phyloP scores from a whole-genome alignment of 2,329 filamentous ascomycete genomes.

The Ophiobolus disseminans region DNA sequence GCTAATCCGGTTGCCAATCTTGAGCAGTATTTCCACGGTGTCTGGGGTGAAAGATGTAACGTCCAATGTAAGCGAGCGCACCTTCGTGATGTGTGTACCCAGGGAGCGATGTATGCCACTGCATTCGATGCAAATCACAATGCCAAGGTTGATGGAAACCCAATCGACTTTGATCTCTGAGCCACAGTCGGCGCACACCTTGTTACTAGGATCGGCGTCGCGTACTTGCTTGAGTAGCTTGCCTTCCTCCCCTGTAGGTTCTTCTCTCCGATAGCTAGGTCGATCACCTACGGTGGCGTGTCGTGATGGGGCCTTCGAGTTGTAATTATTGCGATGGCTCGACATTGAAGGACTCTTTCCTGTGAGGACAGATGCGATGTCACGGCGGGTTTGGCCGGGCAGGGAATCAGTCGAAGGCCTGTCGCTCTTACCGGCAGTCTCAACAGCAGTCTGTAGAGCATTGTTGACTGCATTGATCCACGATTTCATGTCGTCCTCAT shows the following conservation, averaged over 20 bases:
- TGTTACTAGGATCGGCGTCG: slow-evolving; percentile 90
- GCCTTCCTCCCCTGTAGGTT: slow-evolving; percentile 79
- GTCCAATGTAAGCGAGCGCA: slow-evolving; percentile 92
- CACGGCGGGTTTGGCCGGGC: slow-evolving; percentile 69
- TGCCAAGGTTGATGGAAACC: slow-evolving; percentile 97
- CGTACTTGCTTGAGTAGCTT: slow-evolving; percentile 86
- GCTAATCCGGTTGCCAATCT: slow-evolving; percentile 91
- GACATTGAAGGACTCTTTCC: slow-evolving; percentile 84
- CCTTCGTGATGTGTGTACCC: slow-evolving; percentile 96
- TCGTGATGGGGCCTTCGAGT: slow-evolving; percentile 71
- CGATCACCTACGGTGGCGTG: slow-evolving; percentile 91
- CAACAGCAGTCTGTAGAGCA: slow-evolving; percentile 92
- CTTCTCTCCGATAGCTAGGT: slow-evolving; percentile 74
- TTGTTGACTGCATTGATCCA: slow-evolving; percentile 99
- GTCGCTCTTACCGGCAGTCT: slow-evolving; percentile 69
- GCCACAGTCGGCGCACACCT: slow-evolving; percentile 92
- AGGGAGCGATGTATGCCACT: slow-evolving; percentile 96
- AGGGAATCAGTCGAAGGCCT: slow-evolving; percentile 60
- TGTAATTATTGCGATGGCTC: slow-evolving; percentile 59
- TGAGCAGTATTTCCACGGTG: slow-evolving; percentile 90
- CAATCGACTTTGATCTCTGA: slow-evolving; percentile 94
- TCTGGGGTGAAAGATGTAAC: slow-evolving; percentile 96
- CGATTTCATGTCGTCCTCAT: slow-evolving; percentile 95
- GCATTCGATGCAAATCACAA: slow-evolving; percentile 96
- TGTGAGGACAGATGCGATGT: slow-evolving; percentile 91